Evolutionary conservation across 805 yeast species (phyloP), one percentile per base, ranked within the genome.

Genomic region (Novakomyces olei): DNA sequence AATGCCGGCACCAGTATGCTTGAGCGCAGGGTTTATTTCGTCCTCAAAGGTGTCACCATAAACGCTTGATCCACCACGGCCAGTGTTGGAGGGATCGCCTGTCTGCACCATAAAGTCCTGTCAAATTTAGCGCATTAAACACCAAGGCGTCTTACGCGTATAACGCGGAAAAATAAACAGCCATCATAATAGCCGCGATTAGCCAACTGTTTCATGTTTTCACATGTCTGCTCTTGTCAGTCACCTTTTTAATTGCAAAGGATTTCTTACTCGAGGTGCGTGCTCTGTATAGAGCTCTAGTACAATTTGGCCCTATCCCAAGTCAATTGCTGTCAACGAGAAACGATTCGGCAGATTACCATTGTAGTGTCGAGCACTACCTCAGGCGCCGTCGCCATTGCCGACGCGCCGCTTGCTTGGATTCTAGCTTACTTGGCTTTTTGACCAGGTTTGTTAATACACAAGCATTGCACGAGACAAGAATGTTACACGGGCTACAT

Each of bases 1-100:
- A 44, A 77, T 63, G 50, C 91, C 91, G 39, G 85, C 76, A 53
- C 65, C 74, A 54, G 64, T 67, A 58, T 79, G 92, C 46, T 55
- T 74, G 62, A 69, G 67, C 5, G 26, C 41, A 35, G 37, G 44
- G 19, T 41, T 33, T 24, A 49, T 44, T 32, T 51, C 55, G 34
- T 41, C 62, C 40, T 36, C 45, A 38, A 41, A 46, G 27, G 44
- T 35, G 24, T 36, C 35, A 5, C 50, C 43, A 33, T 37, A 41
- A 4, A 36, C 36, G n/a, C 41, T 47, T 16, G 40, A 39, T 27
- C 55, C 53, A 8, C 53, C 53, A 2, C 41, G 34, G 3, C 54
- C 55, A 3, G 52, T 48, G 10, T 55, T 53, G 2, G 51, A 42
- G 1, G 55, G 54, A 30, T 50, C 54, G 6, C 55, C 55, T 5